Evolutionary conservation across 495 filamentous ascomycete genomes (phyloP).

Genomic region (Neurospora terricola): DNA sequence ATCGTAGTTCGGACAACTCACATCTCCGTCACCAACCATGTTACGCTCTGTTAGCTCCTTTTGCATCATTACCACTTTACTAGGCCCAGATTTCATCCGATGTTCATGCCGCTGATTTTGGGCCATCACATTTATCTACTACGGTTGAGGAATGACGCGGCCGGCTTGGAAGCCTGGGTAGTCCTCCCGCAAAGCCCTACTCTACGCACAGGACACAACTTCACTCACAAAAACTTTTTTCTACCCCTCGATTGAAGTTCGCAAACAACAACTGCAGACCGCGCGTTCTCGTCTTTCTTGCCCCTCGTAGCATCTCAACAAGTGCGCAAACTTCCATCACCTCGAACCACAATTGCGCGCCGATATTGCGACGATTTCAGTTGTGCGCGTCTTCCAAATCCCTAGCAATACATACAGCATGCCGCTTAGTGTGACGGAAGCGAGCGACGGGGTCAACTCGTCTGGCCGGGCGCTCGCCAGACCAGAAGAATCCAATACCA

Average conservation of each 20-base stretch:
- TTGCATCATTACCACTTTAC: not conserved
- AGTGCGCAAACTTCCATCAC: not conserved
- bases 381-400: not conserved
- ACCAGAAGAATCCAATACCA: not conserved
- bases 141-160: not conserved
- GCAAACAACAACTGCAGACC: not conserved
- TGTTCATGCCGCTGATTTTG: not conserved
- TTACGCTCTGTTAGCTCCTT: not conserved
- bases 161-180: not conserved
- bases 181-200: not conserved
- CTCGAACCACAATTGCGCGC: not conserved
- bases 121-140: not conserved
- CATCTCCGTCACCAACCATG: not conserved
- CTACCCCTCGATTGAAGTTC: not conserved
- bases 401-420: not conserved
- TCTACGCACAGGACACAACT: not conserved
- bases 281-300: not conserved
- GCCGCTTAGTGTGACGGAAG: not conserved
- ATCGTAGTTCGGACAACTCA: no score
- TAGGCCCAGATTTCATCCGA: not conserved
- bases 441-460: not conserved
- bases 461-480: not conserved
- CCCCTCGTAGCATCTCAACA: not conserved
- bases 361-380: not conserved
- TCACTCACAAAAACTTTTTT: not conserved